Evolutionary conservation across 345 rosid species (phyloP), one percentile per base, ranked within the genome.

Genomic region (Kandelia obovata): DNA sequence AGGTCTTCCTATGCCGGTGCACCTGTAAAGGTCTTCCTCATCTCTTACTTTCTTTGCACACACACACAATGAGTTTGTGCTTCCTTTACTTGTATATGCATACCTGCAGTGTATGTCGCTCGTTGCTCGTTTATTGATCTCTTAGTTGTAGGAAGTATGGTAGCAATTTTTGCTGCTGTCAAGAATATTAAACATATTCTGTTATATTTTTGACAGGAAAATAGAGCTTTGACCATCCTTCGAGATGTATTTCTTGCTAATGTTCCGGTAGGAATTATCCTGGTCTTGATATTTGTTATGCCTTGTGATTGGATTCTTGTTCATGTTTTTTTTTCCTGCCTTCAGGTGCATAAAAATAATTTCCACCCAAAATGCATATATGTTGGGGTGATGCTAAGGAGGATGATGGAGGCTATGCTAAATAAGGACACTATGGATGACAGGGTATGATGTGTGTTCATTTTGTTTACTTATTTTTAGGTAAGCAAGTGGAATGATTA

Each of bases 401-500:
- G 97, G 71, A 87, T 94, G 86, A 77, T 94, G 88, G 98, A 94
- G 74, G 97, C 97, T 71, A 80, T 91, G 75, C 75, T 91, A 67
- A 94, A 91, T 75, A 94, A 94, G 80, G 98, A 94, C 84, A 89
- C 98, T 0, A 82, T 94, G 91, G 97, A 94, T 91, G 98, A 94
- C 84, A 94, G 91, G 96, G 98, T 91, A 81, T 65, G 57, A 51
- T 57, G 13, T 69, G 7, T 43, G 20, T 61, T 52, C 7, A 61
- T 21, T 37, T 30, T 39, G n/a, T 26, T 30, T 62, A 23, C 19
- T 21, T 73, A 43, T 16, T 5, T 49, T 53, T 5, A 5, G 16
- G 59, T 56, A 23, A 25, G 30, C 26, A 56, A 56, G 25, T 56
- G 11, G 49, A 56, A 56, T 20, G 23, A 56, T 10, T 23, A 56